Base-by-base conservation (phyloP, 441 rosid genomes). In the Dalechampia spathulata region DNA sequence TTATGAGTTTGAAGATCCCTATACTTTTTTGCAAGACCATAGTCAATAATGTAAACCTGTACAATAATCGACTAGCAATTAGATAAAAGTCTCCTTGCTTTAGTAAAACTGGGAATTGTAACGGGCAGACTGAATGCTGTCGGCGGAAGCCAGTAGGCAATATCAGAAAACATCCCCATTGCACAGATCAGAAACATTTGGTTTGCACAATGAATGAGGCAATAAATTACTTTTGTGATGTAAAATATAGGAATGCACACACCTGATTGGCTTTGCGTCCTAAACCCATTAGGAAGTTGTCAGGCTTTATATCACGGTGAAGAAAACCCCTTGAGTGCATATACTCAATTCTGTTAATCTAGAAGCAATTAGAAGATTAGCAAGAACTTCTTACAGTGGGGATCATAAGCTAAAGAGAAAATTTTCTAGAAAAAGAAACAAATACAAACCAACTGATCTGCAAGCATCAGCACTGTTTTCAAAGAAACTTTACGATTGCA, bases 271-370 rank as follows among this genome's bases (percentile, higher is more conserved):
- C 95, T 79, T 86, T 91, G 53, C 95, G 91, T 30, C 94, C 96
- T 37, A 88, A 76, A 45, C 98, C 98, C 98, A 91, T 86, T 52
- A 91, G 72, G 60, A 91, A 91, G 62, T 91, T 91, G 71, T 91
- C 98, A 57, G 98, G 98, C 78, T 91, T 91, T 73, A 91, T 88
- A 72, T 91, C 98, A 60, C 98, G 91, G 67, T 91, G 98, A 77
- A 91, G 98, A 75, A 91, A 86, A 50, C 96, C 96, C 60, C 89
- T 82, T 34, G 95, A 88, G 58, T 91, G 98, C 96, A 91, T 86
- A 57, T 82, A 88, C 55, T 91, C 98, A 20, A 91, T 78, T 78
- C 96, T 84, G 73, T 83, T 86, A 60, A 91, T 88, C 98, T 86
- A 72, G 13, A 61, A 48, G 43, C 20, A 66, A 27, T 21, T 10